These are phyloP conservation scores for Haemoproteus tartakovskyi DNA, from an alignment of 169 alveolate genomes.

Conservation along the genomic window DNA sequence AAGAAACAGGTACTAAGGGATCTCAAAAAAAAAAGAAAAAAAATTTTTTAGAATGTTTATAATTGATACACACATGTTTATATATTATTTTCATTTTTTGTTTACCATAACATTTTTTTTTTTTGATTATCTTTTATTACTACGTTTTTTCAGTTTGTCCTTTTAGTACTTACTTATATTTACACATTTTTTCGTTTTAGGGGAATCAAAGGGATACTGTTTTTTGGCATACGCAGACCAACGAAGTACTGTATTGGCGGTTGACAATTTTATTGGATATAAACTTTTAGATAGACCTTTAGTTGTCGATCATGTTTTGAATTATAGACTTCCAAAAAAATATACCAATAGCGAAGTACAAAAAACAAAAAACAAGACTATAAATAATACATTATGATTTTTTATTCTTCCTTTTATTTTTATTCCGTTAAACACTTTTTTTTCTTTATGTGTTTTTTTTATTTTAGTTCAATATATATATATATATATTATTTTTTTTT, in stretches of 20 bases:
- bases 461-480: too few species aligned
- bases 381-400: not conserved
- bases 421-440: too few species aligned
- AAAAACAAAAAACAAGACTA: not conserved
- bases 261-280: slow-evolving; percentile 96
- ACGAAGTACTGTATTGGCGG: slow-evolving; percentile 98
- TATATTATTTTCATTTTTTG: not conserved
- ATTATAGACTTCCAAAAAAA: slow-evolving; percentile 83
- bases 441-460: too few species aligned
- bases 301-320: slow-evolving; percentile 94
- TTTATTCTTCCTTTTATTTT: not conserved
- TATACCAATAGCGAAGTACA: slow-evolving; percentile 12
- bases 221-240: slow-evolving; percentile 97
- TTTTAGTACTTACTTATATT: too few species aligned
- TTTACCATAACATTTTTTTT: too few species aligned
- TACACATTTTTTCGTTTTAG: slow-evolving; percentile 30
- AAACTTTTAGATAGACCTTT: slow-evolving; percentile 86
- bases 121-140: too few species aligned
- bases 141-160: too few species aligned
- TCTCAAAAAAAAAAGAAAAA: not conserved
- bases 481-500: not conserved
- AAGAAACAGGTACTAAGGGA: slow-evolving; percentile 87
- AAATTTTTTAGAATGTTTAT: too few species aligned
- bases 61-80: too few species aligned
- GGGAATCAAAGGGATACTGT: slow-evolving; percentile 92